Evolutionary conservation across 2,329 filamentous ascomycete species (phyloP).

Genomic region (Fusarium pseudonygamai): DNA sequence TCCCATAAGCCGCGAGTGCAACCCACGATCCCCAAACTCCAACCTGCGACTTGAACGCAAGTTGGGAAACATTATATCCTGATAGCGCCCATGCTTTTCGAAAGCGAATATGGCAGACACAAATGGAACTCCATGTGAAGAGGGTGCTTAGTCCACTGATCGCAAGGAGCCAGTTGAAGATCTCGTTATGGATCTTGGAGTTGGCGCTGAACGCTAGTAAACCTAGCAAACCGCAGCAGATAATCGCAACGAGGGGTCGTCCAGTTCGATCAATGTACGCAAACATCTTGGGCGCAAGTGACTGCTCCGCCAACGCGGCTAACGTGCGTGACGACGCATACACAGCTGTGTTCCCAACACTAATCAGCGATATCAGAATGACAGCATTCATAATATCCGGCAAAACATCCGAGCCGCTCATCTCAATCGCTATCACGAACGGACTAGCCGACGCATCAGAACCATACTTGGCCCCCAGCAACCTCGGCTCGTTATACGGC

Average conservation of each 20-base stretch:
- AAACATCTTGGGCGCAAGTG: constrained; percentile 78
- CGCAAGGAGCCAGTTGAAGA: constrained; percentile 84
- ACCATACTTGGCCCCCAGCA: constrained; percentile 64
- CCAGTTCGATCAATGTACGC: constrained; percentile 84
- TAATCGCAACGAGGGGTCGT: constrained; percentile 78
- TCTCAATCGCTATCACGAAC: constrained; percentile 90
- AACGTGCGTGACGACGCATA: constrained; percentile 80
- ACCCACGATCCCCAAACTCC: constrained; percentile 85
- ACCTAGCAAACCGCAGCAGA: constrained; percentile 71
- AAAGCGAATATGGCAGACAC: constrained; percentile 89
- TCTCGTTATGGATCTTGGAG: constrained; percentile 64
- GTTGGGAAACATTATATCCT: constrained; percentile 74
- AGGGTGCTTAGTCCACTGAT: constrained; percentile 76
- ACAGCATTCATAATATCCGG: constrained; percentile 94
- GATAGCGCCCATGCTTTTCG: constrained; percentile 76
- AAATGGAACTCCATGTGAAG: constrained; percentile 86
- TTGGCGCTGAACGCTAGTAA: constrained; percentile 81
- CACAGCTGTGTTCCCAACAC: constrained; percentile 89
- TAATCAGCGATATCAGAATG: constrained; percentile 90
- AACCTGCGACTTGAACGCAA: constrained; percentile 82
- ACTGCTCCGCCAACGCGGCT: constrained; percentile 63
- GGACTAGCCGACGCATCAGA: constrained; percentile 81
- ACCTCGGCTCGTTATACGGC: constrained; percentile 71
- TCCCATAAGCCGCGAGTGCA: constrained; percentile 77
- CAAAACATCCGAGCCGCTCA: constrained; percentile 80